phyloP scores from a whole-genome alignment of 768 basidiomycete genomes.

The Suillus hirtellus region DNA sequence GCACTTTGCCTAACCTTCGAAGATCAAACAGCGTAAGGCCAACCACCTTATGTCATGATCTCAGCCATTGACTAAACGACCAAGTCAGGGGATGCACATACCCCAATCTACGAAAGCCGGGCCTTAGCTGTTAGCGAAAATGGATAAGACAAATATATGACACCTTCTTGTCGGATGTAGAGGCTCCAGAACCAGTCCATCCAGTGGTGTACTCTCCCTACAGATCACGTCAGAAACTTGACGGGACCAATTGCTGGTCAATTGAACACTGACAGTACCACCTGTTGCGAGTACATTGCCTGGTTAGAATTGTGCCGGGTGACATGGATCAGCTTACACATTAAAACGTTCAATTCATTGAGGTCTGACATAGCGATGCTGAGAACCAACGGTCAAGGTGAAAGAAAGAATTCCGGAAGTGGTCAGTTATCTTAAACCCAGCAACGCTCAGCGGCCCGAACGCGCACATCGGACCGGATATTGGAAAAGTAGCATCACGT shows the following conservation, averaged over 20 bases:
- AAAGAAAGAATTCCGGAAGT: neutral
- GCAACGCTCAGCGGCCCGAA: constrained; percentile 10
- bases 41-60: constrained; percentile 61
- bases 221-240: neutral
- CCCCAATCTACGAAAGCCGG: constrained; percentile 56
- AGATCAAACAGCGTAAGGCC: constrained; percentile 89
- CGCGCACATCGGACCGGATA: constrained; percentile 8
- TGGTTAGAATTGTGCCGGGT: neutral
- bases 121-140: neutral
- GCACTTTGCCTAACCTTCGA: constrained; percentile 76
- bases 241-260: neutral
- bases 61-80: constrained; percentile 17
- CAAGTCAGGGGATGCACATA: constrained; percentile 34
- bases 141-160: constrained; percentile 28
- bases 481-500: neutral
- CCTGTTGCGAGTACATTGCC: constrained; percentile 34
- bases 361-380: constrained; percentile 41
- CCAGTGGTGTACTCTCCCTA: constrained; percentile 93
- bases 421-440: neutral
- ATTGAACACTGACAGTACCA: constrained; percentile 39
- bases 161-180: constrained; percentile 91
- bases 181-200: constrained; percentile 90
- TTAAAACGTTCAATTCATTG: constrained; percentile 66
- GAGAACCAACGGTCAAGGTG: neutral
- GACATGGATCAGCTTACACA: constrained; percentile 55